Base-by-base conservation (phyloP, 2,329 filamentous ascomycete species). In the Penicillium sp. region DNA sequence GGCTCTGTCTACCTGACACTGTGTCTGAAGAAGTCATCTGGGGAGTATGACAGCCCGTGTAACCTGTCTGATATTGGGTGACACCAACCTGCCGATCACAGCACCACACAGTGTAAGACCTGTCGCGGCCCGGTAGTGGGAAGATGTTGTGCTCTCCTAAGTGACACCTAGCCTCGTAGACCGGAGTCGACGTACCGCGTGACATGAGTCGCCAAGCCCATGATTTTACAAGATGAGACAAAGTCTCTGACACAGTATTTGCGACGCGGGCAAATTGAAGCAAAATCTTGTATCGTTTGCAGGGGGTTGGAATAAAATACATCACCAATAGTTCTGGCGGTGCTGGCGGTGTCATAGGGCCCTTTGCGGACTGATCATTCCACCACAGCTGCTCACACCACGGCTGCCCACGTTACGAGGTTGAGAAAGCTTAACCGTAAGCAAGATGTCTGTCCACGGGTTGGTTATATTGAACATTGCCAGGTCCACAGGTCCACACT, bases 371-470 rank as follows among this genome's bases (percentile, higher is more conserved):
- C 19, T 35, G 53, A 59, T 61, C 57, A 57, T 48, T 47, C 53
- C 59, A 59, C 60, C 49, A 55, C 50, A 45, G 57, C 12, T 60
- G 45, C 33, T 42, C 55, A 43, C 59, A 59, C 60, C 49, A 56
- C 51, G 49, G 57, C 12, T 60, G 45, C 33, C 44, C 55, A 43
- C 49, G 31, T 31, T 53, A 38, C 38, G 39, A 51, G 39, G 41
- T 31, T 55, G 49, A 43, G 45, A 48, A 60, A 58, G 49, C 55
- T 63, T 56, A 38, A 36, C 33, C 31, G 31, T 45, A 51, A 35
- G 27, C 27, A 55, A 47, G 35, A 55, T 51, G 39, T 21, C 25
- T 39, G 31, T 51, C 31, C 31, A 33, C 31, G 12, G 31, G 31
- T 33, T 55, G 53, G 39, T 53, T 55, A 48, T 42, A 57, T 25